These are phyloP conservation scores for Talaromyces sp. DNA, from an alignment of 2,329 filamentous ascomycete species.

Conservation along the genomic window DNA sequence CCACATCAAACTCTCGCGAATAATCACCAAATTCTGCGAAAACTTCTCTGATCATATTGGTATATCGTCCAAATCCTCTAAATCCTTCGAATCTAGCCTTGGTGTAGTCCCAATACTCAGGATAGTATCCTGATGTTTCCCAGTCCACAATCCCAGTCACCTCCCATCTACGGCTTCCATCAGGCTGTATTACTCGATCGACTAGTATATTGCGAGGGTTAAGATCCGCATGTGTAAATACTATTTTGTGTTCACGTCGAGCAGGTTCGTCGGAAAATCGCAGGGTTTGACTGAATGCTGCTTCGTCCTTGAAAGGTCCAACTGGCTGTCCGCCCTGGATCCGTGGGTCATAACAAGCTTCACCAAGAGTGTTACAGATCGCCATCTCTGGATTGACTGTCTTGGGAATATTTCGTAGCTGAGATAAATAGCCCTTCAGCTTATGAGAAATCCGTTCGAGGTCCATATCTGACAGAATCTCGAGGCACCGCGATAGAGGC, in stretches of 20 bases:
- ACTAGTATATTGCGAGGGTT: conserved; percentile 3
- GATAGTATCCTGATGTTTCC: neutral
- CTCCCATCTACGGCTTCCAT: conserved; percentile 1
- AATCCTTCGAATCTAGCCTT: neutral
- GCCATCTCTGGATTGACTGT: neutral
- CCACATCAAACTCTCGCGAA: neutral
- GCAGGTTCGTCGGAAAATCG: neutral
- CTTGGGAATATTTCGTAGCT: neutral
- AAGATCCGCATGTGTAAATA: conserved; percentile 4
- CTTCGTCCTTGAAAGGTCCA: conserved; percentile 1
- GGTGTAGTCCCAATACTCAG: conserved; percentile 8
- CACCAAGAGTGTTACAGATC: conserved; percentile 1
- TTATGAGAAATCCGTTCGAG: neutral
- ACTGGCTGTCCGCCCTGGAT: neutral
- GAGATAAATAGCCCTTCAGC: neutral
- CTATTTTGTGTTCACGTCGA: neutral
- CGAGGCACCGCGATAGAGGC: neutral
- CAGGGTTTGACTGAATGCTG: neutral
- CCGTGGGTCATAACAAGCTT: neutral
- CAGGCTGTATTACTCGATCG: neutral
- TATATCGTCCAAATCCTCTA: neutral
- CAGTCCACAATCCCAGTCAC: conserved; percentile 4
- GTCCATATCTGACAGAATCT: neutral
- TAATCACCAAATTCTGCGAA: neutral
- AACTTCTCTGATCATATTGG: neutral